phyloP scores from a whole-genome alignment of 75 land plant genomes.

The Sequoia sempervirens region DNA sequence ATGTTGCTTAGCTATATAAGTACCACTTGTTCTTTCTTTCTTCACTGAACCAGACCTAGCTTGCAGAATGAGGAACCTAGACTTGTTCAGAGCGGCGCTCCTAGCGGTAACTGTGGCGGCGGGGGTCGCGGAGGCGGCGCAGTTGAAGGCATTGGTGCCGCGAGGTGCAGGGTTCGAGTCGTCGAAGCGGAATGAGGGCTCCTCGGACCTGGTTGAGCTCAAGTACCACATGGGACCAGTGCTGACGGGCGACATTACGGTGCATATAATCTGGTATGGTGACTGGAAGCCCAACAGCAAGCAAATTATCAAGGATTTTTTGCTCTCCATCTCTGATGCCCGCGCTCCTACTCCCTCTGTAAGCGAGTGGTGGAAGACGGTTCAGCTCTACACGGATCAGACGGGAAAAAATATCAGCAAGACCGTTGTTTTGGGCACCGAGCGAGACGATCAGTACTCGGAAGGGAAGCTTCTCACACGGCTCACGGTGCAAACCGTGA shows the following conservation, averaged over 20 bases:
- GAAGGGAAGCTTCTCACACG: conserved; percentile 58
- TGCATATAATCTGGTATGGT: conserved; percentile 80
- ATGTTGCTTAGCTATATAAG: too few relatives aligned
- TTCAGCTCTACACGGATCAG: conserved; percentile 63
- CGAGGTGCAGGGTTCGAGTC: conserved; percentile 1
- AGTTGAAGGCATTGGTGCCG: neutral
- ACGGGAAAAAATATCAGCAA: conserved; percentile 55
- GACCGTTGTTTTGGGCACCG: conserved; percentile 35
- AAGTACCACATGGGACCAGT: conserved; percentile 72
- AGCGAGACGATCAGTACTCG: conserved; percentile 37
- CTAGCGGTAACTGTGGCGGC: neutral
- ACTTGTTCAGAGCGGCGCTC: neutral
- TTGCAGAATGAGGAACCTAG: too few relatives aligned
- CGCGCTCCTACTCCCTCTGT: conserved; percentile 40
- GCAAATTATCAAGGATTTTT: conserved; percentile 7
- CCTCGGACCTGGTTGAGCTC: conserved; percentile 66
- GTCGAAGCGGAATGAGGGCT: conserved; percentile 64
- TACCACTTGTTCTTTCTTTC: too few relatives aligned
- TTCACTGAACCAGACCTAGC: too few relatives aligned
- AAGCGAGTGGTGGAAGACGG: conserved; percentile 71
- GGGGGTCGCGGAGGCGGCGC: neutral
- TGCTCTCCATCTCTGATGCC: neutral
- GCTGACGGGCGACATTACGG: conserved; percentile 49
- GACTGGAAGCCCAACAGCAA: conserved; percentile 34
- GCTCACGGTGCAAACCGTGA: conserved; percentile 54